Evolutionary conservation across 176 grass and related monocot species (phyloP).

Genomic region (Oryza rufipogon): DNA sequence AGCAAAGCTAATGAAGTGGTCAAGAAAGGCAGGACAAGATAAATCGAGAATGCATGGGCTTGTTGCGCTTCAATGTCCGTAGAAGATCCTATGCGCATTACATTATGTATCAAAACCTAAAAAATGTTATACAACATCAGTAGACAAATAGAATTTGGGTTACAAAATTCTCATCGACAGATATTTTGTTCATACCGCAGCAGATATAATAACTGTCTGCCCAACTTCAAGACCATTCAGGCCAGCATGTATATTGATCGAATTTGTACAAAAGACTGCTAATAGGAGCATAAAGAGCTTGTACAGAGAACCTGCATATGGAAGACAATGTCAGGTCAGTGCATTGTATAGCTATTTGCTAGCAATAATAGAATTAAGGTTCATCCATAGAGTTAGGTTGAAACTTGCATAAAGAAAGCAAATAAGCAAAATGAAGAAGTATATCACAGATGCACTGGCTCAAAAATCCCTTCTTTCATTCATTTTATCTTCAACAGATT

Average conservation of each 20-base stretch:
- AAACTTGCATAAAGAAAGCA: conserved; percentile 10
- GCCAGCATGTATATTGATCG: conserved; percentile 98
- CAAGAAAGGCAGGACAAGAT: conserved; percentile 88
- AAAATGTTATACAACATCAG: conserved; percentile 35
- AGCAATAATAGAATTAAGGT: conserved; percentile 1
- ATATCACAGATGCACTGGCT: background rate
- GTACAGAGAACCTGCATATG: conserved; percentile 75
- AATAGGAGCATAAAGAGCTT: conserved; percentile 94
- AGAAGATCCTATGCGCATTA: conserved; percentile 97
- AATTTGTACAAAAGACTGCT: conserved; percentile 98
- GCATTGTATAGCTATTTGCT: conserved; percentile 11
- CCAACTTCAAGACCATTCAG: conserved; percentile 97
- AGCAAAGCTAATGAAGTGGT: conserved; percentile 86
- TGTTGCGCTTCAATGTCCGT: conserved; percentile 77
- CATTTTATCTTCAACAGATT: conserved; percentile 13
- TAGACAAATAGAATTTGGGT: conserved; percentile 11
- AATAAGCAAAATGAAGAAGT: conserved; percentile 14
- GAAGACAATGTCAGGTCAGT: conserved; percentile 35
- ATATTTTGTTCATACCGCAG: conserved; percentile 68
- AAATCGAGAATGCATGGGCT: conserved; percentile 99
- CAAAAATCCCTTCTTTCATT: conserved; percentile 22
- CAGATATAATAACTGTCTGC: conserved; percentile 94
- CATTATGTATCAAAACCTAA: conserved; percentile 98
- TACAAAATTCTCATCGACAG: background rate
- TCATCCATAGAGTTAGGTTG: background rate